Percentiles rank a stretch among this genome's conserved stretches.
Conservation (phyloP, 2,329 filamentous ascomycete genomes). For the Apiospora pterosperma region DNA sequence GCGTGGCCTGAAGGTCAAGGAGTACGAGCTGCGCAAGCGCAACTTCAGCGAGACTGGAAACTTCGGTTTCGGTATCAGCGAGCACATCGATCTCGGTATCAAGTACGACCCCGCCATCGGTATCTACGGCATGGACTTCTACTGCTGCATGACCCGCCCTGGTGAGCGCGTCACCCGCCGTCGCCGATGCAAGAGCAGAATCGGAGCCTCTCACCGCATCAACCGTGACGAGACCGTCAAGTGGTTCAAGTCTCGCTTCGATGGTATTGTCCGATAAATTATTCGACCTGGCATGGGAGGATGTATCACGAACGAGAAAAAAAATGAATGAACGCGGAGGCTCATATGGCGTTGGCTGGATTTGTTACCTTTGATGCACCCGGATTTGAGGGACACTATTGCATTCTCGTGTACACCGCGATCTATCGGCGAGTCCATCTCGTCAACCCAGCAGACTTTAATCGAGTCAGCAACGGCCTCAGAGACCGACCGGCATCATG, state of each 20-base stretch:
- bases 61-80: slow-evolving; percentile 99
- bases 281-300: not conserved
- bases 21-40: slow-evolving; percentile 98
- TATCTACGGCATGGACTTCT: slow-evolving; percentile 99
- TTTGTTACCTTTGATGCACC: slow-evolving; percentile 3
- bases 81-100: slow-evolving; percentile 99
- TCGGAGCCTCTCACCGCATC: slow-evolving; percentile 90
- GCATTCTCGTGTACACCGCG: slow-evolving; percentile 35
- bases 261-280: slow-evolving; percentile 96
- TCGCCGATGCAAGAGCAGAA: slow-evolving; percentile 80
- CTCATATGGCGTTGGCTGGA: slow-evolving; percentile 33
- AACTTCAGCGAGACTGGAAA: slow-evolving; percentile 99
- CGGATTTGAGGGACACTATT: not conserved
- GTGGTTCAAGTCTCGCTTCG: slow-evolving; percentile 91
- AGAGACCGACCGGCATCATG: slow-evolving; percentile 70
- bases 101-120: slow-evolving; percentile 98
- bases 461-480: slow-evolving; percentile 64
- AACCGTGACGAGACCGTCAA: slow-evolving; percentile 92
- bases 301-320: slow-evolving; percentile 4
- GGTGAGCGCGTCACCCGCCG: slow-evolving; percentile 97
- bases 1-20: slow-evolving; percentile 99
- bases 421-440: slow-evolving; percentile 41
- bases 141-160: slow-evolving; percentile 99
- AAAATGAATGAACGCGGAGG: slow-evolving; percentile 11
- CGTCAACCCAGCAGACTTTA: slow-evolving; percentile 48